These are phyloP conservation scores for Trichomonas tenax DNA, from an alignment of 208 protist species.

Conservation along the genomic window DNA sequence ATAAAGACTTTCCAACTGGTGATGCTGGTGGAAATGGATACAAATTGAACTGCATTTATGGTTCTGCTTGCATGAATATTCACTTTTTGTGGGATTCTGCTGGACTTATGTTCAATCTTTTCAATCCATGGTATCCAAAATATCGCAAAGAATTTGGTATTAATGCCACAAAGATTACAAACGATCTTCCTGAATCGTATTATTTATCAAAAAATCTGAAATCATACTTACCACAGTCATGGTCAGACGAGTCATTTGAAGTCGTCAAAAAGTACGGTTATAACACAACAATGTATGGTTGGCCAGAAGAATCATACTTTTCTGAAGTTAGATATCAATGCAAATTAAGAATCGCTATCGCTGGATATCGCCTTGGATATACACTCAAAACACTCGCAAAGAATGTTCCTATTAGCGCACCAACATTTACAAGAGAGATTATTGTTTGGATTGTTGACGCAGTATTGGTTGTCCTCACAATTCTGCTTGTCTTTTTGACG, in stretches of 20 bases:
- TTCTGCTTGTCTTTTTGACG: neutral
- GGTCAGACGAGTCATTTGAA: neutral
- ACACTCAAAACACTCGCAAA: neutral
- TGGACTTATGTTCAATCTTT: neutral
- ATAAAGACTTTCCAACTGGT: neutral
- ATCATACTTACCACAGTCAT: neutral
- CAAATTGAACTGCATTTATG: neutral
- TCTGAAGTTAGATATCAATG: neutral
- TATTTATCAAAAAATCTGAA: neutral
- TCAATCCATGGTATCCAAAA: neutral
- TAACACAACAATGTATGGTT: neutral
- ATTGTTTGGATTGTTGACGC: neutral
- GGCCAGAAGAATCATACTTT: neutral
- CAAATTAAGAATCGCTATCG: neutral
- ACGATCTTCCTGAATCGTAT: neutral
- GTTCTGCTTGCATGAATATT: slow-evolving; percentile 11
- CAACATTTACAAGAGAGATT: neutral
- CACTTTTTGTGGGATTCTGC: slow-evolving; percentile 17
- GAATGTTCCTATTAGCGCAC: neutral
- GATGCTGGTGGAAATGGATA: neutral
- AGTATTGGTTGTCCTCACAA: neutral
- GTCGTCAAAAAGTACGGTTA: neutral
- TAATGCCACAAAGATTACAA: neutral
- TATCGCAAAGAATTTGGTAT: neutral
- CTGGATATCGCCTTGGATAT: neutral